Conservation (phyloP, 768 basidiomycete genomes). For the Mycena metata region DNA sequence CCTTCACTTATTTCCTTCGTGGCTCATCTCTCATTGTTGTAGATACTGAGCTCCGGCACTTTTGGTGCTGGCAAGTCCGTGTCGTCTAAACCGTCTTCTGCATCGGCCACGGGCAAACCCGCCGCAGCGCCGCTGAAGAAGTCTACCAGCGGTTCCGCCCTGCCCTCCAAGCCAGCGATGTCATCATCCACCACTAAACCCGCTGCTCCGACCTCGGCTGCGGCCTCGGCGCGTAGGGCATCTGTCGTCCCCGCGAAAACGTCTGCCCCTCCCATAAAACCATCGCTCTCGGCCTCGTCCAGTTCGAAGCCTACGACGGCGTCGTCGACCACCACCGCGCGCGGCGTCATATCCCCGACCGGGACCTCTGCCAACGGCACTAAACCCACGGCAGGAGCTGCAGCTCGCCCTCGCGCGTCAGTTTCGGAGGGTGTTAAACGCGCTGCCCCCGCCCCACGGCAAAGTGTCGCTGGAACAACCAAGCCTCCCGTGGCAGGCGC, state of each 20-base stretch:
- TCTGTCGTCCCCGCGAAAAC: conserved; percentile 60
- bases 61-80: conserved; percentile 64
- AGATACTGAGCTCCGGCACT: conserved; percentile 78
- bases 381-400: conserved; percentile 54
- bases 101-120: conserved; percentile 56
- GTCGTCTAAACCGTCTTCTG: conserved; percentile 25
- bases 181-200: conserved; percentile 44
- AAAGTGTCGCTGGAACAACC: conserved; percentile 55
- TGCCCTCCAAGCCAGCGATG: conserved; percentile 56
- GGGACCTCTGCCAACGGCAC: conserved; percentile 61
- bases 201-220: conserved; percentile 48
- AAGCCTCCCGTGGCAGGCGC: conserved; percentile 49
- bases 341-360: conserved; percentile 69
- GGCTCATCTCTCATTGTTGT: conserved; percentile 28
- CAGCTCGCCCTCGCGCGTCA: conserved; percentile 71
- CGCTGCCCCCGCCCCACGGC: conserved; percentile 56
- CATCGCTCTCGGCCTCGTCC: conserved; percentile 56
- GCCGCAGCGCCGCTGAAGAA: conserved; percentile 53
- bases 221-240: conserved; percentile 54
- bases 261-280: conserved; percentile 50
- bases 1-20: conserved; percentile 34
- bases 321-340: conserved; percentile 49
- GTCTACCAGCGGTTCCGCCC: conserved; percentile 54
- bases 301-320: conserved; percentile 54
- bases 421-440: conserved; percentile 77